phyloP scores from a whole-genome alignment of 2,329 filamentous ascomycete species.

The Verticillium zaregamsianum region DNA sequence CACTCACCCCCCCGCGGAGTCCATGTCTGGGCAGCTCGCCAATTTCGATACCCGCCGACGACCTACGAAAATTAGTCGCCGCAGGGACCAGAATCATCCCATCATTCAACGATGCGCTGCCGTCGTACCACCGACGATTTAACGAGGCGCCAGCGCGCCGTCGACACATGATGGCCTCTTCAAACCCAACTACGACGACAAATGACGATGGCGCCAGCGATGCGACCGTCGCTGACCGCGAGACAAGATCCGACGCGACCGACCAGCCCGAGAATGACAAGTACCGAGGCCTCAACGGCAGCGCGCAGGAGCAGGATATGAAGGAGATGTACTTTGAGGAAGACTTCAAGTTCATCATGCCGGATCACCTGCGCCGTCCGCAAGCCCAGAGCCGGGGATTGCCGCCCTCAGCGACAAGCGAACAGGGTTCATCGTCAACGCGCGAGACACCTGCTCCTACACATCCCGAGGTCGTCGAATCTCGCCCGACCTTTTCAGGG shows the following conservation, averaged over 20 bases:
- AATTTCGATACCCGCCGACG: no score
- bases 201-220: neutral
- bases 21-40: no score
- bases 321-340: neutral
- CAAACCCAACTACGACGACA: neutral
- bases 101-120: neutral
- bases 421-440: neutral
- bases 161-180: neutral
- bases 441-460: neutral
- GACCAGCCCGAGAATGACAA: neutral
- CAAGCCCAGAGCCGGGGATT: neutral
- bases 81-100: conserved; percentile 20
- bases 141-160: neutral
- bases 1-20: no score
- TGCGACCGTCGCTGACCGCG: no score
- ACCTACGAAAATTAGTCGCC: no score
- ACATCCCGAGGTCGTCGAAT: neutral
- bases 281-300: neutral
- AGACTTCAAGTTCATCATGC: neutral
- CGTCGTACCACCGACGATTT: neutral
- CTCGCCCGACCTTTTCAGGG: neutral
- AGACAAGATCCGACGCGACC: neutral
- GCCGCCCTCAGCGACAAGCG: neutral
- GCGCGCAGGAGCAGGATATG: neutral
- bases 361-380: neutral